phyloP scores from a whole-genome alignment of 345 rosid species.

The Moringa oleifera region DNA sequence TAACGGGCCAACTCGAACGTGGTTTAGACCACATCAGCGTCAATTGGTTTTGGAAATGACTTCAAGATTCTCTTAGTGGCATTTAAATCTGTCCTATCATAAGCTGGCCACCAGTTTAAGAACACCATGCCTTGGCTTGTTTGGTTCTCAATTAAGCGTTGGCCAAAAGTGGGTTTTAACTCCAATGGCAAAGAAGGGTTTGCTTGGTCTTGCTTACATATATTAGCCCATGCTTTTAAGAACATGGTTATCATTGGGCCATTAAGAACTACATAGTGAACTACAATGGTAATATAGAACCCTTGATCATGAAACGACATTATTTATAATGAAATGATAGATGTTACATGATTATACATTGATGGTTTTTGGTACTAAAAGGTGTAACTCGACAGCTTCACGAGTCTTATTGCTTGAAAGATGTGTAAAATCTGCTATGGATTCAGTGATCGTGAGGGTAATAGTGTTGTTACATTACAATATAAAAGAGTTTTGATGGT shows the following conservation, averaged over 20 bases:
- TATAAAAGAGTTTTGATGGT: too few relatives aligned
- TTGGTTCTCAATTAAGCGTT: conserved; percentile 20
- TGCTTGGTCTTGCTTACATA: conserved; percentile 11
- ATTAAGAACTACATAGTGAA: conserved; percentile 33
- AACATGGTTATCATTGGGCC: conserved; percentile 31
- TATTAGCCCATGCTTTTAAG: conserved; percentile 37
- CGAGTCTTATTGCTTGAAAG: conserved; percentile 19
- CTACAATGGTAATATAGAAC: conserved; percentile 25
- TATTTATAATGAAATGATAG: conserved; percentile 21
- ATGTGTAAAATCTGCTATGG: conserved; percentile 18
- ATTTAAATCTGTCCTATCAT: not conserved
- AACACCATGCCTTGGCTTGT: conserved; percentile 16
- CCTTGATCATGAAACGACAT: conserved; percentile 30
- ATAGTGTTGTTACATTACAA: conserved; percentile 17
- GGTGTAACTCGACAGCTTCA: conserved; percentile 20
- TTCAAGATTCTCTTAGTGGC: conserved; percentile 20
- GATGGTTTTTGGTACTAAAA: conserved; percentile 27
- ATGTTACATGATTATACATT: conserved; percentile 14
- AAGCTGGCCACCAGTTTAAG: conserved; percentile 21
- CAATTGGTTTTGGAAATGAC: conserved; percentile 4
- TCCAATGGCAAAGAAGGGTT: conserved; percentile 10
- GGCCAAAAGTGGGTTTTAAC: conserved; percentile 23
- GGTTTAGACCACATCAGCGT: conserved; percentile 13
- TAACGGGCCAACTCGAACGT: conserved; percentile 25
- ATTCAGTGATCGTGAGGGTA: conserved; percentile 33